Percentiles rank a stretch among this genome's conserved stretches.
Evolutionary conservation across 176 grass and related monocot genomes (phyloP).

Genomic region (Oryza nivara): DNA sequence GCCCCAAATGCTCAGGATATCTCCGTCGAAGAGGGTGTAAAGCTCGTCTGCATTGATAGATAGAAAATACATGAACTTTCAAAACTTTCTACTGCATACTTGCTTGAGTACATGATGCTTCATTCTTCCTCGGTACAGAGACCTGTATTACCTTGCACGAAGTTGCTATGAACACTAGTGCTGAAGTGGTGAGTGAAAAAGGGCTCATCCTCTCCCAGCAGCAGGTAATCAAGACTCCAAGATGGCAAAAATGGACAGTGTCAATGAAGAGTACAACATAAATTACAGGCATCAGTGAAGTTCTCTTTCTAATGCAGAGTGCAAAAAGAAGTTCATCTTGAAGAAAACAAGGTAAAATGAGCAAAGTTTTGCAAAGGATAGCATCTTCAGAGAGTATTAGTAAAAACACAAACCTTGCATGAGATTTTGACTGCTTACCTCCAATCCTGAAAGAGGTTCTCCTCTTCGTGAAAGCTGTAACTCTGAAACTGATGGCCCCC

Average conservation of each 20-base stretch:
- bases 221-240: neutral
- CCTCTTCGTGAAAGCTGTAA: neutral
- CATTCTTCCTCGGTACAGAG: neutral
- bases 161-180: neutral
- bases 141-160: conserved; percentile 14
- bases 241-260: conserved; percentile 11
- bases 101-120: neutral
- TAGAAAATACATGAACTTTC: neutral
- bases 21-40: neutral
- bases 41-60: conserved; percentile 27
- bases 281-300: neutral
- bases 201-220: neutral
- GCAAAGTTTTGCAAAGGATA: neutral
- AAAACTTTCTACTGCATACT: neutral
- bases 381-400: neutral
- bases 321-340: neutral
- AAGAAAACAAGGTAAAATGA: neutral
- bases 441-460: neutral
- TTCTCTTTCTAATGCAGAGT: neutral
- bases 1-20: conserved; percentile 20
- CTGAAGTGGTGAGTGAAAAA: neutral
- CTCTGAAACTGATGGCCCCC: neutral
- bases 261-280: neutral
- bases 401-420: neutral
- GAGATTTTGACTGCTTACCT: neutral